Base-by-base conservation (phyloP, 306 rosid genomes). In the Begonia loranthoides region DNA sequence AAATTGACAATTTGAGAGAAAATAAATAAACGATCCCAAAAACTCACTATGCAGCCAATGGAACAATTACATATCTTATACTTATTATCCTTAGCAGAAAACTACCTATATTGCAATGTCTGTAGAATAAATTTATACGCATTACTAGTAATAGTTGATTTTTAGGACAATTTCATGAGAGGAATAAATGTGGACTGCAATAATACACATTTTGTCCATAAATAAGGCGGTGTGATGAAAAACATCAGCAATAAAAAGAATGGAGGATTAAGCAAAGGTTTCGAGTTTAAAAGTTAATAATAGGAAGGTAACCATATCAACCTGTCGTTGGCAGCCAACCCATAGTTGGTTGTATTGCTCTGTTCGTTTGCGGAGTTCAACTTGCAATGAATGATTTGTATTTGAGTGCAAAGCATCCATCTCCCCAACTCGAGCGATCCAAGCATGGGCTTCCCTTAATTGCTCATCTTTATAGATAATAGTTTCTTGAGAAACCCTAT, bases 291-390 rank as follows among this genome's bases (percentile, higher is more conserved):
- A 28, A 28, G 8, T 5, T 8, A 28, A 28, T 5, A 28, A 28
- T 49, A 64, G 36, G 36, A 51, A 64, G 8, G 24, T 38, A 57
- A 58, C 33, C 21, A 34, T 50, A 70, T 59, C 66, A 63, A 86
- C 99, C 99, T 92, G 96, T 66, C 96, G 82, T 63, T 92, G 99
- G 46, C 77, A 83, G 61, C 80, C 87, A 75, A 83, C 73, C 99
- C 99, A 92, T 40, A 92, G 84, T 59, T 92, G 96, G 71, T 83
- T 92, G 62, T 83, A 92, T 54, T 92, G 96, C 55, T 92, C 99
- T 8, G 87, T 73, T 36, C 94, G 94, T 45, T 92, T 96, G 22
- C 88, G 73, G 75, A 92, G 60, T 66, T 92, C 96, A 56, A 87
- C 94, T 70, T 92, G 99, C 55, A 85, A 56, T 41, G 86, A 70